Evolutionary conservation across 176 grass and related monocot species (phyloP), one percentile per base, ranked within the genome.

Genomic region (Paspalum vaginatum): DNA sequence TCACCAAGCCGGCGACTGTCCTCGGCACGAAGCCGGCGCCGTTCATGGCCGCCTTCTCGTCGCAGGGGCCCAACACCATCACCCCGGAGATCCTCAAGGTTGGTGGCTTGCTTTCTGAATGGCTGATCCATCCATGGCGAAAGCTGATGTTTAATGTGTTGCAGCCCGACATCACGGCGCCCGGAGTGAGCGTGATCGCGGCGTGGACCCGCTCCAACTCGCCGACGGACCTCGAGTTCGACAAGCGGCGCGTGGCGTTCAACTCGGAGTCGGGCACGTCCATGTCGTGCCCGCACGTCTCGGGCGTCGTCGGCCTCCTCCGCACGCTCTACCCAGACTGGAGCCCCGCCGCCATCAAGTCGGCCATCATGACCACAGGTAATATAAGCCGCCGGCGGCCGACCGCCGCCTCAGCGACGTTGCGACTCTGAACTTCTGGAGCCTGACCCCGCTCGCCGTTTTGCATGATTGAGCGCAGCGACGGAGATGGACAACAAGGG

Each of bases 201-300:
- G 84, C 94, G 5, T 97, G 67, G 47, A 74, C 78, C 8, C 66
- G 75, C 18, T 82, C 78, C 20, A 70, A 61, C 22, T 26, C 91
- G 10, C 91, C 91, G 7, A 87, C 91, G 20, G 84, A 59, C 27
- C 70, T 84, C 5, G 37, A 25, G 27, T 89, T 83, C 4, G 94
- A 97, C 42, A 0, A 5, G 25, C 80, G 91, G 0, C 91, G 88
- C 5, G 86, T 91, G 5, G 67, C 81, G 39, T 97, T 70, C 70
- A 91, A 93, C 70, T 52, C 68, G 2, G 22, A 61, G 18, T 97
- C 93, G 0, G 93, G 90, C 39, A 97, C 94, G 24, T 97, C 94
- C n/a, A 97, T 97, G 94, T 90, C 94, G 68, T 97, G 94, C 72
- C 94, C 94, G 26, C 94, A 97, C n/a, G 94, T 90, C 42, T 89